Evolutionary conservation across 192 early-diverging fungal species (phyloP).

Genomic region (Chytriomyces sp.): DNA sequence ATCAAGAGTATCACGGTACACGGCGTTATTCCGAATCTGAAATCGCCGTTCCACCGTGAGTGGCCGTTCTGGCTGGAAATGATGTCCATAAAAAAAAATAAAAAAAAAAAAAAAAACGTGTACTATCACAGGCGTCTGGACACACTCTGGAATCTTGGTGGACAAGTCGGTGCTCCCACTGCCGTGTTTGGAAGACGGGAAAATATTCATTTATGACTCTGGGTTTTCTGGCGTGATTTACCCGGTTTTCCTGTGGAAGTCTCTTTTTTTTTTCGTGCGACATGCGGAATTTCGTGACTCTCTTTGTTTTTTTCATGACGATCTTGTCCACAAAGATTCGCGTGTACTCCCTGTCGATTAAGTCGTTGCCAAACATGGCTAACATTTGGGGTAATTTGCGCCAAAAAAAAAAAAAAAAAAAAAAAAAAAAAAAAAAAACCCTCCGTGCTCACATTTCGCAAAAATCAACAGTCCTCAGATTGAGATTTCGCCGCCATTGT

Average conservation of each 20-base stretch:
- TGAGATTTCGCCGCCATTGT: constrained; percentile 28
- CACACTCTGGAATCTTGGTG: constrained; percentile 28
- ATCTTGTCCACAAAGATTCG: constrained; percentile 1
- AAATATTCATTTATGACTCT: constrained; percentile 43
- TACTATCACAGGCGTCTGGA: background rate
- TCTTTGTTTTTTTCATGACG: too few relatives aligned
- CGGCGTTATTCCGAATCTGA: background rate
- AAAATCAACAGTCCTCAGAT: constrained; percentile 44
- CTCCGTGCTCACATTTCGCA: too few relatives aligned
- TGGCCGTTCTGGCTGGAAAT: background rate
- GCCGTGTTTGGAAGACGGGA: constrained; percentile 38
- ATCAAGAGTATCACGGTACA: constrained; percentile 3
- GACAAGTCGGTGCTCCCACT: constrained; percentile 41
- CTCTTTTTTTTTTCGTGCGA: too few relatives aligned
- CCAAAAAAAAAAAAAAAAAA: too few relatives aligned
- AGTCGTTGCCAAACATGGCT: background rate
- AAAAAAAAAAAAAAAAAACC: too few relatives aligned
- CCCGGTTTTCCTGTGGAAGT: constrained; percentile 26
- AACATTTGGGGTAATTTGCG: constrained; percentile 30
- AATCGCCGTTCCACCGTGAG: constrained; percentile 1
- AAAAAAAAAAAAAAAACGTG: too few relatives aligned
- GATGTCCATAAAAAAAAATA: too few relatives aligned
- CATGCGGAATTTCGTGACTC: too few relatives aligned
- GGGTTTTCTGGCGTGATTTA: constrained; percentile 33
- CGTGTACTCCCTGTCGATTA: constrained; percentile 25